Evolutionary conservation across 2,329 filamentous ascomycete genomes (phyloP), one percentile per base, ranked within the genome.

Genomic region (Colletotrichum orbiculare): DNA sequence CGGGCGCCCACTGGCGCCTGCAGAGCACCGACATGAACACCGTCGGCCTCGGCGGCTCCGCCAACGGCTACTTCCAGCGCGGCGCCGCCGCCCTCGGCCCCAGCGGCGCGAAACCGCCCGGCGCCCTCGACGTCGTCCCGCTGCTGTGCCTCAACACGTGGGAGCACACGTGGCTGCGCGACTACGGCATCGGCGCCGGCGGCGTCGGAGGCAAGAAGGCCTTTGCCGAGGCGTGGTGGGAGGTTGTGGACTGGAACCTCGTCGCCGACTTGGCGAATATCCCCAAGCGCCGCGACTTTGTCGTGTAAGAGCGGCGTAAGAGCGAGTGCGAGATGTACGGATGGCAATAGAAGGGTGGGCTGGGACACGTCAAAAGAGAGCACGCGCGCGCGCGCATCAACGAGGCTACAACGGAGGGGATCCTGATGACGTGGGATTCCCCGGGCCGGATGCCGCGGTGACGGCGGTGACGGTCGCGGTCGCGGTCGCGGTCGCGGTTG

Each of bases 111-210:
- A 77, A 85, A 64, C 85, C 88, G 6, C 89, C 91, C 2, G 91
- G 91, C 43, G 90, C 89, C 63, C 85, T 88, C 68, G 85, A 91
- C 53, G 78, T 94, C 39, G 83, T 88, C 61, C 94, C 95, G 11
- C 83, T 98, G 66, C 82, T 99, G 71, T 97, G 95, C 76, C 86
- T 98, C 65, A 98, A 94, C 80, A 97, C 94, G 6, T 99, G 96
- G 96, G 91, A 98, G 82, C 96, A 98, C 79, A 90, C 91, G 8
- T 99, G 92, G 88, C 81, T 98, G 76, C 86, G 87, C 60, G 94
- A 98, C 77, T 97, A 92, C 78, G 87, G 87, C 55, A 75, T 89
- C 37, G 83, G 83, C 9, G 76, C 73, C 2, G 76, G 76, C 45
- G 90, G 90, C 6, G 77, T 89, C 60, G 84, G 82, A 48, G 93